Percentiles rank a stretch among this genome's conserved stretches.
Evolutionary conservation across 2,329 filamentous ascomycete species (phyloP).

Genomic region (Ascochyta rabiei): DNA sequence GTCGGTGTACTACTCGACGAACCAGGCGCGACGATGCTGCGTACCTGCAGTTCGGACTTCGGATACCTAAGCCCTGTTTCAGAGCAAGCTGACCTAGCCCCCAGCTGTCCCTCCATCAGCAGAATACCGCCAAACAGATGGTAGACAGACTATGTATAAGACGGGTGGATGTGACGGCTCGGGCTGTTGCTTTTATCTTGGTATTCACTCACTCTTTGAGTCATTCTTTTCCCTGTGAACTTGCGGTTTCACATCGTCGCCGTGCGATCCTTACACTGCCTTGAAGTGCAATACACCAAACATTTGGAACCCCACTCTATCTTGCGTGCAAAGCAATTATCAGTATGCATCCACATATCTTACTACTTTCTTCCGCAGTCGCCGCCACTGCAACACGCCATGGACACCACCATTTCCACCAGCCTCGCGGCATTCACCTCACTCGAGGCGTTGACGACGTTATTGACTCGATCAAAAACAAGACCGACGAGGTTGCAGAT

Average conservation of each 20-base stretch:
- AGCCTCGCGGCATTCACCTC: neutral
- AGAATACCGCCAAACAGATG: neutral
- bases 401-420: slow-evolving; percentile 6
- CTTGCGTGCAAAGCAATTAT: neutral
- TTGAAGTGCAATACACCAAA: neutral
- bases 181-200: neutral
- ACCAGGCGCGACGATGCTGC: slow-evolving; percentile 13
- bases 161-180: neutral
- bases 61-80: slow-evolving; percentile 17
- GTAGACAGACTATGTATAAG: slow-evolving; percentile 3
- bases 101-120: slow-evolving; percentile 4
- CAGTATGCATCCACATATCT: neutral
- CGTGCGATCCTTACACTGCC: slow-evolving; percentile 6
- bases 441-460: slow-evolving; percentile 6
- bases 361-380: slow-evolving; percentile 6
- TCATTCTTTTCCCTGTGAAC: slow-evolving; percentile 7
- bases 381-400: slow-evolving; percentile 3
- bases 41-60: slow-evolving; percentile 19
- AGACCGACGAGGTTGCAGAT: slow-evolving; percentile 2
- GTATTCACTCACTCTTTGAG: slow-evolving; percentile 1
- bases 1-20: slow-evolving; percentile 7
- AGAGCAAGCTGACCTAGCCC: slow-evolving; percentile 7
- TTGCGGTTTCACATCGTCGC: slow-evolving; percentile 5
- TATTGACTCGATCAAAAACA: slow-evolving; percentile 8
- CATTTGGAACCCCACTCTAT: neutral